A percentile compares a stretch with the other conserved stretches of the same genome.
phyloP scores from a whole-genome alignment of 495 filamentous ascomycete species.

The Neurospora sp. region DNA sequence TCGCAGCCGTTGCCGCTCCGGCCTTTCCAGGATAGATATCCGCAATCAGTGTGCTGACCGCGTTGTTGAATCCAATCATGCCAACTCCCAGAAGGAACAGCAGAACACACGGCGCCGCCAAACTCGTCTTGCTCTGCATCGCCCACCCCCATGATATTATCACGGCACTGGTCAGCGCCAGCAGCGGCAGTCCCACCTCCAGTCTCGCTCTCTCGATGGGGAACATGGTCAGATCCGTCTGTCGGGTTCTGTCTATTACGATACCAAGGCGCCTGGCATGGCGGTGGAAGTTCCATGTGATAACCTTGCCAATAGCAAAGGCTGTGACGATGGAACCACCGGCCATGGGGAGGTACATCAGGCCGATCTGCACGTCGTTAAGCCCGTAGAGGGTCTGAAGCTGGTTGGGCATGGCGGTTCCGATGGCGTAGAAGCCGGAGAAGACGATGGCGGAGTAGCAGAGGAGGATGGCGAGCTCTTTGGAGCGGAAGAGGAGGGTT shows the following conservation, averaged over 20 bases:
- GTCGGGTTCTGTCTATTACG: constrained; percentile 33
- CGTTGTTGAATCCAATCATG: constrained; percentile 41
- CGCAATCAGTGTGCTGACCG: constrained; percentile 46
- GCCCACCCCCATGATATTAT: constrained; percentile 51
- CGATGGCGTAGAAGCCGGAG: constrained; percentile 51
- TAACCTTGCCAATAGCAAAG: constrained; percentile 39
- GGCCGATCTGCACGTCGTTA: constrained; percentile 47
- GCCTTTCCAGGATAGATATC: constrained; percentile 55
- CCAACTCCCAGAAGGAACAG: constrained; percentile 44
- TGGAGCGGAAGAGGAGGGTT: constrained; percentile 43
- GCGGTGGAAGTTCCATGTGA: constrained; percentile 45
- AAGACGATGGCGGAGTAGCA: constrained; percentile 46
- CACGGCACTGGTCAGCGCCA: constrained; percentile 26
- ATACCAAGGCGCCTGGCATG: constrained; percentile 32
- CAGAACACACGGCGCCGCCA: constrained; percentile 30
- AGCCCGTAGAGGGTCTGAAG: constrained; percentile 46
- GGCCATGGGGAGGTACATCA: constrained; percentile 47
- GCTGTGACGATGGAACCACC: constrained; percentile 53
- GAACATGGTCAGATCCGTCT: constrained; percentile 43
- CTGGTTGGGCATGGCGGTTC: constrained; percentile 37
- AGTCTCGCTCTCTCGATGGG: constrained; percentile 59
- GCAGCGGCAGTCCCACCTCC: constrained; percentile 42
- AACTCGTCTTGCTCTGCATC: constrained; percentile 26
- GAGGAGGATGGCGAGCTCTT: constrained; percentile 51
- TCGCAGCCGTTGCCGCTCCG: constrained; percentile 57